Base-by-base conservation (phyloP, 306 rosid species). In the Macrotyloma uniflorum region DNA sequence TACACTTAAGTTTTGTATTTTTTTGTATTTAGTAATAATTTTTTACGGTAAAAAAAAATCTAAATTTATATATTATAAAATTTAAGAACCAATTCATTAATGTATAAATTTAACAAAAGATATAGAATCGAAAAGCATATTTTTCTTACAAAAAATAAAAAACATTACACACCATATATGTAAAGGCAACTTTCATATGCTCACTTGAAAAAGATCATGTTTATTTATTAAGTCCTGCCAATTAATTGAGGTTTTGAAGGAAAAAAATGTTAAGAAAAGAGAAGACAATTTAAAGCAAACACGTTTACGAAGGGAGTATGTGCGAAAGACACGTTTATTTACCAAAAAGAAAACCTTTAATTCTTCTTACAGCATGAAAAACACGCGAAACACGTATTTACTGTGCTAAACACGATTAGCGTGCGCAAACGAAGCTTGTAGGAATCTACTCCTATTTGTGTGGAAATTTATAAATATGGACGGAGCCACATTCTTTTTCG, bases 371-470 rank as follows among this genome's bases (percentile, higher is more conserved):
- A 65, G 46, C 68, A 38, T 8, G 5, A 45, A 3, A 65, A 42
- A 22, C 72, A 67, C 72, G 53, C 53, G 18, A 66, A 40, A 40
- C 71, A 66, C 53, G 71, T 19, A 40, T 5, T 40, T 22, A 67
- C 53, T 8, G 54, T 67, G 40, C 35, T 40, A 6, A 22, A 67
- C 35, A 38, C 71, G 51, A 13, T 36, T 33, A 28, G 24, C 45
- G n/a, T 32, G 22, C 4, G 32, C 7, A 22, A 55, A 55, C n/a
- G 62, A 55, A 55, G 6, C 6, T 55, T 2, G 62, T 57, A 57
- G 18, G 35, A 57, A 57, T 5, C 20, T 47, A 40, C 45, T 40
- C 45, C n/a, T n/a, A n/a, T n/a, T n/a, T n/a, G n/a, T n/a, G n/a
- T n/a, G n/a, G n/a, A n/a, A n/a, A n/a, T n/a, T n/a, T 38, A 1